Evolutionary conservation across 495 filamentous ascomycete genomes (phyloP), one percentile per base, ranked within the genome.

Genomic region (Penicillium roqueforti): DNA sequence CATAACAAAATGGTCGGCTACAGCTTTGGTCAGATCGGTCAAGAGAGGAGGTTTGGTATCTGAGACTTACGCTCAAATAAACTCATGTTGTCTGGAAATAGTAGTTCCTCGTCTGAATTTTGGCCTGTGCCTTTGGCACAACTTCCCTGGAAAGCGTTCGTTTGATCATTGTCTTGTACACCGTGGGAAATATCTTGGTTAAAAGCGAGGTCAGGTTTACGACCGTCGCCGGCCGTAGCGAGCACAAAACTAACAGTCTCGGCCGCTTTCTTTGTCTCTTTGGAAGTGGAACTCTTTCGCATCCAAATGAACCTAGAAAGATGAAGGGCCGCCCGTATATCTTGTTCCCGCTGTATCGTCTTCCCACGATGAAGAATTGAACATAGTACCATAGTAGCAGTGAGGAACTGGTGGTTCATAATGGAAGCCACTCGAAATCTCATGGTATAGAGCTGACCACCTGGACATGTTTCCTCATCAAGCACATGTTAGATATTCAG

Each of bases 321-420:
- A 18, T 55, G 63, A 29, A 67, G 47, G 4, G 57, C 59, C 16
- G 65, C 64, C 36, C 46, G 58, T 26, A 60, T 55, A 39, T 68
- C 55, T 26, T 58, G 50, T 45, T 54, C 39, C 19, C 56, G 39
- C 37, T 48, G 40, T 39, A 51, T 19, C 11, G 34, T 46, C 16
- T 53, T 43, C 37, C 37, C 54, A 16, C 38, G 43, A 45, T 56
- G 58, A 8, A 83, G 58, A 32, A 80, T 70, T 0, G 77, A 69
- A 51, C 77, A 79, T 11, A 80, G 57, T 13, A 82, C 60, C 78
- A 82, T 81, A 10, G 76, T 68, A 1, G 77, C 79, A 1, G 77
- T 65, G 2, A 70, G 53, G 34, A 66, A 70, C 7, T 62, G 54
- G 38, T 70, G 62, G 16, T 56, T 68, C 50, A 63, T 62, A 1